These are phyloP conservation scores for Paramecium pentaurelia DNA, from an alignment of 73 alveolate species.

Conservation along the genomic window DNA sequence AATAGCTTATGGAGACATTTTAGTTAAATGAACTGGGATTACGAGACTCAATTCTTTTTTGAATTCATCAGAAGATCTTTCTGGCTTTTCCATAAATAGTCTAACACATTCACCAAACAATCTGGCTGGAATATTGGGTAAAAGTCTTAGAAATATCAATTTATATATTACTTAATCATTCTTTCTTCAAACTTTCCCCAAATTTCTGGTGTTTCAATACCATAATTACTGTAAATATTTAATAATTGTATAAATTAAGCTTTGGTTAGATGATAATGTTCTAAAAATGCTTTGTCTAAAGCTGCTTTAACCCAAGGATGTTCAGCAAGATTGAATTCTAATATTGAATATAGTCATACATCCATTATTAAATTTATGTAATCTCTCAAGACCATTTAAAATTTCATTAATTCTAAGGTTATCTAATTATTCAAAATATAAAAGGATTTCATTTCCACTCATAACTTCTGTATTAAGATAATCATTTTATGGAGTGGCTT, in stretches of 20 bases:
- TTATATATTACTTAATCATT: background rate
- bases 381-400: background rate
- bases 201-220: background rate
- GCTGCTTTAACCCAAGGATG: constrained; percentile 50
- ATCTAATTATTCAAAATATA: background rate
- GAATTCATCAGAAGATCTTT: constrained; percentile 7
- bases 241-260: background rate
- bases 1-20: background rate
- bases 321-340: background rate
- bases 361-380: background rate
- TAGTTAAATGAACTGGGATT: constrained; percentile 6
- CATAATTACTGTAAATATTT: background rate
- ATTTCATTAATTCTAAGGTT: background rate
- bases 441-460: constrained; percentile 35
- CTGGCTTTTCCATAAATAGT: background rate
- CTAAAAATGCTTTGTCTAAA: background rate
- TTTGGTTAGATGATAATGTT: background rate
- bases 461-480: background rate
- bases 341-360: background rate
- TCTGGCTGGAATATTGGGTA: background rate
- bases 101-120: background rate
- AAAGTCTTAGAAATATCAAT: background rate
- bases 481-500: background rate
- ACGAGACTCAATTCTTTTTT: background rate
- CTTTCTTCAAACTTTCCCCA: constrained; percentile 4